Base-by-base conservation (phyloP, 1,139 yeast species). In the Taiozyma sp. region DNA sequence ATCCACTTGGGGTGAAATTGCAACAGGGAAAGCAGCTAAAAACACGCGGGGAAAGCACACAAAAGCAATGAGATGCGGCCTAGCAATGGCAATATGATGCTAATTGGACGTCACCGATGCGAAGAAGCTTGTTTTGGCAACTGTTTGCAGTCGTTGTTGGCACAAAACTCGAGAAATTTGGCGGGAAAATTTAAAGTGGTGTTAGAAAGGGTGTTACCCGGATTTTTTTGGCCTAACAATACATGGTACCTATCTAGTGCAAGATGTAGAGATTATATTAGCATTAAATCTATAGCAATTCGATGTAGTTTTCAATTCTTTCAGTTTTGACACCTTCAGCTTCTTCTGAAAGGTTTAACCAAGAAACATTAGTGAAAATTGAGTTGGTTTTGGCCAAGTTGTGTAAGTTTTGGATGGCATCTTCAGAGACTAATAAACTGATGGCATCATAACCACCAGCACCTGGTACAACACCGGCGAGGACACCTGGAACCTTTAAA, bases 391-490 rank as follows among this genome's bases (percentile, higher is more conserved):
- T 54, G 0, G 83, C 75, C 4, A 64, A 61, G 4, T 56, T 52
- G 14, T 68, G 60, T 45, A 88, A 71, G 3, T 64, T 53, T 0
- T 65, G 64, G 7, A 81, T 67, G 5, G 80, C 68, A 1, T 69
- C 66, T 30, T 78, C 83, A 4, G 79, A 70, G 4, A 86, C 85
- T 36, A 93, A 69, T 32, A 92, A 64, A 54, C 96, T 80, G 41
- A 93, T 80, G 0, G 99, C 99, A 71, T 93, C 99, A 65, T 82
- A 87, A 0, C 99, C 99, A 24, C 99, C 99, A 0, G 99, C 99
- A 2, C 99, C 99, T 0, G 99, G 99, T 4, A 93, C 96, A 34
- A 93, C 95, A 12, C 97, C 97, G 0, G 97, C 96, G 24, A 92
- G 63, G 43, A 91, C 95, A 13, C 99, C 99, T 0, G 74, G 73